Evolutionary conservation across 495 filamentous ascomycete species (phyloP), one percentile per base, ranked within the genome.

Genomic region (Penicillium longicatenatum): DNA sequence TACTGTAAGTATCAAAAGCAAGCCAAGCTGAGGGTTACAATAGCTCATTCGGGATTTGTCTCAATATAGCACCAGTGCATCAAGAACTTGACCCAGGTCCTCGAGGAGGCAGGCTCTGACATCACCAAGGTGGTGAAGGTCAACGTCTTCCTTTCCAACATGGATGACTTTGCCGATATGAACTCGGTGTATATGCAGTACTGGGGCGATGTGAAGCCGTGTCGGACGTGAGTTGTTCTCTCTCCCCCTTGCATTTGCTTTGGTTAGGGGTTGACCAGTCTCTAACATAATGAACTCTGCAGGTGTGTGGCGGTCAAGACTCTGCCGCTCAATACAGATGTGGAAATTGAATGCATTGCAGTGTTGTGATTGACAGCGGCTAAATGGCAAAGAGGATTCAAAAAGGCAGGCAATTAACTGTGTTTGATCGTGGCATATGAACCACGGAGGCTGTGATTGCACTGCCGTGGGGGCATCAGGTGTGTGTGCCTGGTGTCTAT

Each of bases 301-400:
- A 75, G 67, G 33, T 89, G 87, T 62, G 85, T 90, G 39, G 86
- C 86, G 6, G 87, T 89, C 21, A 79, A 85, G 65, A 83, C 83
- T 42, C 70, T 89, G 51, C 86, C 87, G 1, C 68, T 87, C 20
- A 79, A 80, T 17, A 86, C 85, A 9, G 86, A 89, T 74, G 85
- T 91, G 16, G 87, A 89, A 74, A 88, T 91, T 65, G 86, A 90
- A 68, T 88, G 84, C 61, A 84, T 80, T 47, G 86, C 86, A 1
- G 31, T 35, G 10, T 35, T 35, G 31, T 35, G 12, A 35, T 10
- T 11, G 31, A 35, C 10, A 6, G 26, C 7, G 26, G 26, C 4
- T 26, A 0, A 26, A 26, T 0, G 7, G 26, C 26, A 1, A 26
- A 26, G 4, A 26, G 3, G 3, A 2, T 26, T 6, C 26, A 0